Conservation (phyloP, 2,329 filamentous ascomycete genomes). For the Neobulgaria alba region DNA sequence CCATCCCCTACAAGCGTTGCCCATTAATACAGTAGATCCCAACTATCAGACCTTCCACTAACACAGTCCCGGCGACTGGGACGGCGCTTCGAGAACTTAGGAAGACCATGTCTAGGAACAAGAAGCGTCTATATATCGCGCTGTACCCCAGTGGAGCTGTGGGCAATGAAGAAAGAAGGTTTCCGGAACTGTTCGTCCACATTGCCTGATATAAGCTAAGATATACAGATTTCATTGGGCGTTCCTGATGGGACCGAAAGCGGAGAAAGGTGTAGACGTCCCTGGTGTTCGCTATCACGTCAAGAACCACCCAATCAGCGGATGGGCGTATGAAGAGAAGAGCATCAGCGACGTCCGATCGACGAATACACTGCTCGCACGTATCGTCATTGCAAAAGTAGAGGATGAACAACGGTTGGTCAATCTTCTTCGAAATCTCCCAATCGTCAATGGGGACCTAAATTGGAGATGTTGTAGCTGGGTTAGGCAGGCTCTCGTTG, state of each 20-base stretch:
- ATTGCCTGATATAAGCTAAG: neutral
- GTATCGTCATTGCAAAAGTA: neutral
- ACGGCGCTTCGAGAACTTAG: too few species aligned
- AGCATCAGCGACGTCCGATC: neutral
- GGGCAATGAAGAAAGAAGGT: slow-evolving; percentile 1
- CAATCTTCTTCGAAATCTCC: neutral
- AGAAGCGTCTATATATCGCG: neutral
- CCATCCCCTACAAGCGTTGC: too few species aligned
- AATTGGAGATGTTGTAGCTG: neutral
- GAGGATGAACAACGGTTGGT: neutral
- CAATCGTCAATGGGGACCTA: neutral
- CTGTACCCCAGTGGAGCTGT: neutral
- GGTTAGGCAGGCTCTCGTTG: neutral
- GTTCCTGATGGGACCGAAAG: neutral
- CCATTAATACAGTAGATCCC: too few species aligned
- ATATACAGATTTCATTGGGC: neutral
- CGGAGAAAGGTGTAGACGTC: neutral
- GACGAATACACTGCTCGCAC: neutral
- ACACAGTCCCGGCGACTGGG: too few species aligned
- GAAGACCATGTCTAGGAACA: neutral
- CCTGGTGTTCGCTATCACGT: neutral
- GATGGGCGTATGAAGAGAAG: neutral
- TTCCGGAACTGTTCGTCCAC: neutral
- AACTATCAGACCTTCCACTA: too few species aligned
- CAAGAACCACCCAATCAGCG: neutral